Evolutionary conservation across 176 grass and related monocot species (phyloP).

Genomic region (Rhynchospora tenuis): DNA sequence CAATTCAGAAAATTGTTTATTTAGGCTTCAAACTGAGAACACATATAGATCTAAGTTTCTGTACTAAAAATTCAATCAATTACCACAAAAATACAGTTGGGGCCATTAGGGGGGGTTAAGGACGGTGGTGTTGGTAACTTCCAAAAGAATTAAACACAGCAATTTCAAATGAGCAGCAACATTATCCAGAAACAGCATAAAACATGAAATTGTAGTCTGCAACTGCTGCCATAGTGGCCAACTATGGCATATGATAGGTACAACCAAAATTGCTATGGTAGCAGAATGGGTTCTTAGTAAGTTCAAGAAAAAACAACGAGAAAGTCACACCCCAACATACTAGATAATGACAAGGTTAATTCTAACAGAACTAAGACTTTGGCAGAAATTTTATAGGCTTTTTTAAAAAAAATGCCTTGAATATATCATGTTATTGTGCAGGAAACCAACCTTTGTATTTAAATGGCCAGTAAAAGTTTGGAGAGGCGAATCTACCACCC

Average conservation of each 20-base stretch:
- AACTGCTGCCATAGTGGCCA: not conserved
- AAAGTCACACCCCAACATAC: no score
- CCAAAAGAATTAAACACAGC: not conserved
- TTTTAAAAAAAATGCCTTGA: not conserved
- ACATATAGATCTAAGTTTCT: not conserved
- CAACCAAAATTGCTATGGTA: not conserved
- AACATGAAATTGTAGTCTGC: not conserved
- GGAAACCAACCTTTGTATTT: constrained; percentile 81
- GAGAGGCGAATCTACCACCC: constrained; percentile 50
- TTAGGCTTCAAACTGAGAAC: not conserved
- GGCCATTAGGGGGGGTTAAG: no score
- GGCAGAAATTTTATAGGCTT: not conserved
- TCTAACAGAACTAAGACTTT: not conserved
- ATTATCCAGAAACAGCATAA: not conserved
- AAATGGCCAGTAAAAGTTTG: constrained; percentile 91
- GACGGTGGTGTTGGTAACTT: no score
- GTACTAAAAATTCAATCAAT: not conserved
- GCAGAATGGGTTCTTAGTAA: not conserved
- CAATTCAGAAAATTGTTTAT: not conserved
- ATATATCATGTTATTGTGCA: not conserved
- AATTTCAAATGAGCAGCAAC: not conserved
- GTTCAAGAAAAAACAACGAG: not conserved
- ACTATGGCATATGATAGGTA: not conserved
- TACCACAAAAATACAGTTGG: no score
- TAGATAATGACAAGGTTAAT: constrained; percentile 2